Conservation (phyloP, 768 basidiomycete species). For the Imleria badia region DNA sequence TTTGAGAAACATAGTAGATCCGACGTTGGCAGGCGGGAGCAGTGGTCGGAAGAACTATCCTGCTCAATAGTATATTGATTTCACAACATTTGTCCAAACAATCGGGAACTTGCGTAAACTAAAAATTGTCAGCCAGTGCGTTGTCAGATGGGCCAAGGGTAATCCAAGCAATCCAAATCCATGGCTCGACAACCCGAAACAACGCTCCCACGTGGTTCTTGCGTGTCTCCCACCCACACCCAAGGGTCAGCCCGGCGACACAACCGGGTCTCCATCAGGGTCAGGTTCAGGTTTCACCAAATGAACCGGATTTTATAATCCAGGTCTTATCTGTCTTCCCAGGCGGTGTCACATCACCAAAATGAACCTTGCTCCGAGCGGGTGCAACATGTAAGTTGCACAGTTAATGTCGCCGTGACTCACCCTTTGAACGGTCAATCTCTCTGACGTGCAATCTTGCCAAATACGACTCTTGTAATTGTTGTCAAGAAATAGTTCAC, state of each 20-base stretch:
- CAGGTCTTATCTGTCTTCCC: conserved; percentile 11
- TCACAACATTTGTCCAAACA: conserved; percentile 13
- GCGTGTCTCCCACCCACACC: conserved; percentile 22
- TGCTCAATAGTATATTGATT: conserved; percentile 9
- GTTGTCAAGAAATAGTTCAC: conserved; percentile 4
- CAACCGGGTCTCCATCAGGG: conserved; percentile 10
- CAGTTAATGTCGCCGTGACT: conserved; percentile 16
- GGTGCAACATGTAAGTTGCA: background rate
- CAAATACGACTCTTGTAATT: conserved; percentile 3
- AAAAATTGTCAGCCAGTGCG: conserved; percentile 14
- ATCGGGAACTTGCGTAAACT: conserved; percentile 22
- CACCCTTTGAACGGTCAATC: conserved; percentile 10
- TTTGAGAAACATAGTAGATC: conserved; percentile 35
- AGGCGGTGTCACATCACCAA: no score
- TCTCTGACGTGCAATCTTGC: background rate
- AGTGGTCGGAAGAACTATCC: conserved; percentile 26
- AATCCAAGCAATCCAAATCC: conserved; percentile 10
- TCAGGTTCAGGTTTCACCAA: conserved; percentile 15
- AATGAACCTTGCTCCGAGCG: conserved; percentile 5
- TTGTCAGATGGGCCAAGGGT: conserved; percentile 12
- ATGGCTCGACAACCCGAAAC: conserved; percentile 17
- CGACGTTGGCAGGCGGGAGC: conserved; percentile 24
- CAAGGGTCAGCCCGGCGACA: conserved; percentile 4
- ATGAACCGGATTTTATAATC: conserved; percentile 14
- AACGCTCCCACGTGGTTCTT: conserved; percentile 24